Conservation (phyloP, 78 protist species). For the Acrasis kona region DNA sequence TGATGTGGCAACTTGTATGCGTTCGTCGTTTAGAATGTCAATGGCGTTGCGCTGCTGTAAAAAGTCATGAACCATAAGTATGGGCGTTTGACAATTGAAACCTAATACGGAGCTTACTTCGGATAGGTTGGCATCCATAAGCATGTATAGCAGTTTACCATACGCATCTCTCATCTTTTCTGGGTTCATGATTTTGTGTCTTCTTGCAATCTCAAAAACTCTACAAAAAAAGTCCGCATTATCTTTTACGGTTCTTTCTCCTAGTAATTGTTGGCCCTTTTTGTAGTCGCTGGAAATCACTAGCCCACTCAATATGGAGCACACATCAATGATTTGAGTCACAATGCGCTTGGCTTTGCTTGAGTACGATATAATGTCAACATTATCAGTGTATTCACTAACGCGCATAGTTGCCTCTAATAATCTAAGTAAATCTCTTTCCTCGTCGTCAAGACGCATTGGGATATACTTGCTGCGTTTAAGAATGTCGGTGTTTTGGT, state of each 20-base stretch:
- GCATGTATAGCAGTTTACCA: slow-evolving; percentile 36
- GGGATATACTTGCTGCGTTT: slow-evolving; percentile 48
- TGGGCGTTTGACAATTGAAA: too few relatives aligned
- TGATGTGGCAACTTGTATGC: too few relatives aligned
- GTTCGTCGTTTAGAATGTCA: too few relatives aligned
- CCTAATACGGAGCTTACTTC: too few relatives aligned
- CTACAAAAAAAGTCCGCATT: background rate
- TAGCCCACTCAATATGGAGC: background rate
- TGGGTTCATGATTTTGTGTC: slow-evolving; percentile 45
- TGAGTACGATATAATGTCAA: slow-evolving; percentile 12
- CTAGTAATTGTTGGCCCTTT: background rate
- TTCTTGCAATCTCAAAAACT: slow-evolving; percentile 27
- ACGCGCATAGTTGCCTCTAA: slow-evolving; percentile 68
- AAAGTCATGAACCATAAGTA: too few relatives aligned
- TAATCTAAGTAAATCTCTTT: slow-evolving; percentile 58
- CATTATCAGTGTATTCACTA: slow-evolving; percentile 73
- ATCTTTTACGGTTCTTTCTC: background rate
- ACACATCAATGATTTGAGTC: background rate
- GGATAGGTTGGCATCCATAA: too few relatives aligned
- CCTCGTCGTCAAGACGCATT: slow-evolving; percentile 45
- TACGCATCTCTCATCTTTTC: slow-evolving; percentile 38
- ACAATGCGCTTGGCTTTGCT: background rate
- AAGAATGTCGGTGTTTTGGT: background rate
- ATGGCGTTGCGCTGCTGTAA: too few relatives aligned
- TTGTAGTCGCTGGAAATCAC: background rate